Base-by-base conservation (phyloP, 371 early-diverging fungal genomes). In the Syncephalastrum sp. region DNA sequence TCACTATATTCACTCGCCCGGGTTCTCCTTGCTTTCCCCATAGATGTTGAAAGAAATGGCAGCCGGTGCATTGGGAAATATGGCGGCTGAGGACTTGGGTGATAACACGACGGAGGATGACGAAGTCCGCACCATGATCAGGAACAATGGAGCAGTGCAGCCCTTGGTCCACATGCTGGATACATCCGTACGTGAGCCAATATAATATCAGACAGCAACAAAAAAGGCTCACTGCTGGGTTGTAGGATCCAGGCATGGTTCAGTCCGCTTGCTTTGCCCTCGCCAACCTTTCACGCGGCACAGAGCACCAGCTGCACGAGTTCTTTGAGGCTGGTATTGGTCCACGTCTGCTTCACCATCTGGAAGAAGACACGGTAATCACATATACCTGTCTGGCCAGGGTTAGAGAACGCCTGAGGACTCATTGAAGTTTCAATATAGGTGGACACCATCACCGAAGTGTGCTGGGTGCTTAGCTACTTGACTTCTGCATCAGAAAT, bases 201-300 rank as follows among this genome's bases (percentile, higher is more conserved):
- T 14, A 21, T 50, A 3, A 14, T 13, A 33, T 29, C 27, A 17
- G 27, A 27, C 13, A 47, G 7, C 17, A 47, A 47, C 8, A 50
- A n/a, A 14, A 12, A 42, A 24, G 38, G 38, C 38, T 33, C 38
- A 33, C 38, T 33, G 38, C 38, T 33, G 38, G 15, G 51, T 56
- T 33, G 16, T 55, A 72, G 84, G 77, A 83, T 54, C 54, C 75
- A 41, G 65, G 70, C 6, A 53, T 88, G 42, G 68, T 87, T n/a
- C 86, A 87, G 57, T 86, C 89, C 2, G 82, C 81, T 7, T 91
- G 91, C 67, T 89, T 91, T 71, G 88, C 91, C 4, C 53, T 91
- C 24, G 87, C 90, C n/a, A 89, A 88, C 59, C 61, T 91, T 65
- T 83, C 86, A 4, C 85, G 88, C 46, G 82, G 81, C 16, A 77